A percentile compares a stretch with the other conserved stretches of the same genome.
These are phyloP conservation scores for Umbellularia californica DNA, from an alignment of 164 flowering plant genomes.

Conservation along the genomic window DNA sequence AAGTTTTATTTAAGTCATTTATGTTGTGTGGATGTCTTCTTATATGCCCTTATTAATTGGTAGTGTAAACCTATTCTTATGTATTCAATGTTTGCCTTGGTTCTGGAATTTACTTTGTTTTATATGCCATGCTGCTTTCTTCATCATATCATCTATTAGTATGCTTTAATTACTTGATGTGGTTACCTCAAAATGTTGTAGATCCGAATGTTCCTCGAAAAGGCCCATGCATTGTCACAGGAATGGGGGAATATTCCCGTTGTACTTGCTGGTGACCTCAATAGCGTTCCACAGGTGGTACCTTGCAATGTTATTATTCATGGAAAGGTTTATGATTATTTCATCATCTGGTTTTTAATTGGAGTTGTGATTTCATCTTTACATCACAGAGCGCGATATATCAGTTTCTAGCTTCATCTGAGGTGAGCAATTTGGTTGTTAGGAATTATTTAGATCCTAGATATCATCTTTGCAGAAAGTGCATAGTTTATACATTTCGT, in stretches of 20 bases:
- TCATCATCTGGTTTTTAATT: constrained; percentile 5
- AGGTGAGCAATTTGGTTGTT: constrained; percentile 42
- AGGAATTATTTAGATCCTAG: background rate
- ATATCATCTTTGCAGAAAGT: too few species aligned
- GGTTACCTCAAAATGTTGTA: constrained; percentile 8
- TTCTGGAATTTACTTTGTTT: background rate
- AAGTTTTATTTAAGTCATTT: too few species aligned
- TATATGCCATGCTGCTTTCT: background rate
- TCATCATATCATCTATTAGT: background rate
- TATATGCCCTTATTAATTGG: too few species aligned
- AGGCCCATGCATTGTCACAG: constrained; percentile 54
- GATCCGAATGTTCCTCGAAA: constrained; percentile 68
- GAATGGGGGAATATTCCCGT: constrained; percentile 77
- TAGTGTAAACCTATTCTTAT: too few species aligned
- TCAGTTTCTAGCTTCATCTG: constrained; percentile 64
- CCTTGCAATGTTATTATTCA: constrained; percentile 6
- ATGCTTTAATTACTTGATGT: background rate
- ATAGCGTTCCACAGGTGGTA: constrained; percentile 70
- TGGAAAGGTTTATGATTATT: constrained; percentile 2
- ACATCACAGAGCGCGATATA: constrained; percentile 73
- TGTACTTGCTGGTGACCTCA: constrained; percentile 73
- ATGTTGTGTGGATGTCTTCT: too few species aligned
- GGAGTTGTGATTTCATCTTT: constrained; percentile 11
- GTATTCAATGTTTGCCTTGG: background rate
- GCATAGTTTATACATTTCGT: too few species aligned